phyloP scores from a whole-genome alignment of 225 moss, liverwort and hornwort species.

The Rhytidiadelphus loreus region DNA sequence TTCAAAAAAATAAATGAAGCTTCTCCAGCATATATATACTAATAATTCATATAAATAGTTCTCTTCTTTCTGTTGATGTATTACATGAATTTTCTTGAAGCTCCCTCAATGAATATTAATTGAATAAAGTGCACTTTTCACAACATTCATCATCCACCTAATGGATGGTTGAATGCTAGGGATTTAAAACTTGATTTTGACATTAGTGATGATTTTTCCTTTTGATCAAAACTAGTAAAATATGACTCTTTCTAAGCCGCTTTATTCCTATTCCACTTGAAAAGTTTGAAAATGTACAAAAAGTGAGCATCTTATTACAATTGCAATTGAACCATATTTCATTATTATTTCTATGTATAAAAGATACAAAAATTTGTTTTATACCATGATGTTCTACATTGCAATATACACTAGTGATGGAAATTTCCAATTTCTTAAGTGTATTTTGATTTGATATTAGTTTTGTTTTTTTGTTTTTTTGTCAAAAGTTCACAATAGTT shows the following conservation, averaged over 20 bases:
- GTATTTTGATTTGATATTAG: background rate
- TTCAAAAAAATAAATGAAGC: no score
- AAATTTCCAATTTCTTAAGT: rapidly evolving
- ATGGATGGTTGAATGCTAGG: no score
- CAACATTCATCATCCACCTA: no score
- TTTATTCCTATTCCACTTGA: background rate
- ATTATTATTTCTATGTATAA: no score
- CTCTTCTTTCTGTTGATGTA: no score
- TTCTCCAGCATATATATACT: no score
- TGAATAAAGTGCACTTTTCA: no score
- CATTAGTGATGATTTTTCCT: background rate
- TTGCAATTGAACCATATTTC: background rate
- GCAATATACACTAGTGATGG: background rate
- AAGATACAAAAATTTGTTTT: background rate
- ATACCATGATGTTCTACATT: background rate
- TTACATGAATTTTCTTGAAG: no score
- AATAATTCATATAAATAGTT: no score
- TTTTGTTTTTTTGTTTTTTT: background rate
- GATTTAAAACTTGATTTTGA: background rate
- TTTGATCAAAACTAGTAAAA: background rate
- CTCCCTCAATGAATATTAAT: no score
- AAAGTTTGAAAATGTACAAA: background rate
- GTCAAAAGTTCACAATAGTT: background rate
- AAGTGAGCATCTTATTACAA: no score
- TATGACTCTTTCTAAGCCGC: background rate